Base-by-base conservation (phyloP, 495 filamentous ascomycete species). In the Aspergillus heteromorphus region DNA sequence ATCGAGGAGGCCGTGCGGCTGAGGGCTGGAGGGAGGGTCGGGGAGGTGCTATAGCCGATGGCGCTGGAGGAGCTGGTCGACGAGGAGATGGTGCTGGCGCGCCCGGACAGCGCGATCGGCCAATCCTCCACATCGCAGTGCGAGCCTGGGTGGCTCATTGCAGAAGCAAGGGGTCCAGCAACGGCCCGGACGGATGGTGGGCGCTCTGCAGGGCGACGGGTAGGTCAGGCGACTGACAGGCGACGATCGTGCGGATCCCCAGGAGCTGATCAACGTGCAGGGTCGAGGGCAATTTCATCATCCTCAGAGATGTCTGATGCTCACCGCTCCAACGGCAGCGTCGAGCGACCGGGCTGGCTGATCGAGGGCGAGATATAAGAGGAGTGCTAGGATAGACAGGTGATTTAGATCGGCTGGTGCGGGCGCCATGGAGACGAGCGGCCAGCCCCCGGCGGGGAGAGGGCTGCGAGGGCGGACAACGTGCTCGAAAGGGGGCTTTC, bases 51-150 rank as follows among this genome's bases (percentile, higher is more conserved):
- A n/a, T 72, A 57, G 36, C 70, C 71, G 49, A 65, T 63, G 18
- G 72, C 64, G 18, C 65, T 64, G 34, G 73, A 74, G 31, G 71
- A 73, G 55, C 65, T 67, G 5, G 73, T 75, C 48, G 73, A 73
- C 17, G 67, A 62, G 27, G 73, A 77, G 5, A 68, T 48, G 43
- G 61, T 67, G 55, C 74, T 75, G 51, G 65, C 62, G 34, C 67
- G 66, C 52, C 67, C 63, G n/a, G 62, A 57, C 8, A 61, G 55
- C 17, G 53, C 61, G 41, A 70, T 67, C 41, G 67, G 65, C 72
- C 69, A 74, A 48, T 75, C 72, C 41, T 72, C 65, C 18, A 53
- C 56, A 9, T 71, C 71, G 10, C 59, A 57, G 7, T 63, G 30
- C 48, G 54, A 52, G 25, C 55, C 48, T n/a, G 51, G 58, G 13